A percentile compares a stretch with the other conserved stretches of the same genome.
These are phyloP conservation scores for Neurospora sp. DNA, from an alignment of 2,329 filamentous ascomycete genomes.

Conservation along the genomic window DNA sequence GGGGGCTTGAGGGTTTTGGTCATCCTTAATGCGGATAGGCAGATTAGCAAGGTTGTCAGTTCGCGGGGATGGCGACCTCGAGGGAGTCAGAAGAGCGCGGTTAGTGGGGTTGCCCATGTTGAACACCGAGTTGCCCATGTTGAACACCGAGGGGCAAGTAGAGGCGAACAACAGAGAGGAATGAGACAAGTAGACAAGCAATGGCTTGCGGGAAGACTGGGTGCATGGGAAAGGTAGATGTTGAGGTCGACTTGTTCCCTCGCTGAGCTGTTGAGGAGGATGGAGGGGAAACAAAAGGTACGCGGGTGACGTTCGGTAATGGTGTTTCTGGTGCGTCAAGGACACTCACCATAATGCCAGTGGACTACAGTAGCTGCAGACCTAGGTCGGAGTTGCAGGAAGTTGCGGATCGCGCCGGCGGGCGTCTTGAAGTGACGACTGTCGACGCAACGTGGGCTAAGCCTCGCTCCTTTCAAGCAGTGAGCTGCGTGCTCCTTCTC, in stretches of 20 bases:
- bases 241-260: neutral
- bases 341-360: neutral
- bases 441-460: neutral
- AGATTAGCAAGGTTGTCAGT: conserved; percentile 17
- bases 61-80: conserved; percentile 8
- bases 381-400: neutral
- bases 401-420: neutral
- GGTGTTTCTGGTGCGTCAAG: neutral
- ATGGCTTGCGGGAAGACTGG: neutral
- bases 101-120: neutral
- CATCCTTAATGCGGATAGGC: conserved; percentile 14
- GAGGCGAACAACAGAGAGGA: neutral
- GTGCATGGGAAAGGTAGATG: neutral
- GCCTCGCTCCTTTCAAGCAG: neutral
- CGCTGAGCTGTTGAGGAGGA: neutral
- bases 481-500: neutral
- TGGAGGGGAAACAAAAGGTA: neutral
- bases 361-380: neutral
- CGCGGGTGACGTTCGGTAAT: neutral
- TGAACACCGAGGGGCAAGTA: neutral
- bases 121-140: neutral
- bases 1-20: conserved; percentile 41
- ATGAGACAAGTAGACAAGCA: neutral
- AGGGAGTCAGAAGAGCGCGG: neutral
- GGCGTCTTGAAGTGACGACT: neutral